A percentile compares a stretch with the other conserved stretches of the same genome.
phyloP scores from a whole-genome alignment of 2,329 filamentous ascomycete species.

The Leptographium lundbergii region DNA sequence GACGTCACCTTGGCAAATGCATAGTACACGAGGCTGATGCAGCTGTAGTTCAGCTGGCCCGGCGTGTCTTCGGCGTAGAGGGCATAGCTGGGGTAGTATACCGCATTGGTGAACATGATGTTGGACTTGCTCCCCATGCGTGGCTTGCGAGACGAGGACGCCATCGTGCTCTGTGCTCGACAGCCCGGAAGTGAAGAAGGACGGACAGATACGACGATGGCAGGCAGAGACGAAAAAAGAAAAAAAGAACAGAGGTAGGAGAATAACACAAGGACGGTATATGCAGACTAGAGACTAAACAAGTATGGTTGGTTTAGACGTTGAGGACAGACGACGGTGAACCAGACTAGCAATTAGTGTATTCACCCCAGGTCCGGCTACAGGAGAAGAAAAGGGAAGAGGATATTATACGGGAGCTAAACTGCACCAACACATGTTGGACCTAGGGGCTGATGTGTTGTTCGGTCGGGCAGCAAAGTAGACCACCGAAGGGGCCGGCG shows the following conservation, averaged over 20 bases:
- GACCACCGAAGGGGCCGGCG: not conserved
- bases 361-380: not conserved
- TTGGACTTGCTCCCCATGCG: slow-evolving; percentile 31
- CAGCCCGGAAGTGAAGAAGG: not conserved
- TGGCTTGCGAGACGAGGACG: slow-evolving; percentile 29
- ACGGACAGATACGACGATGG: not conserved
- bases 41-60: slow-evolving; percentile 59
- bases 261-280: not conserved
- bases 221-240: not conserved
- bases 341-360: not conserved
- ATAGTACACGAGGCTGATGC: slow-evolving; percentile 73
- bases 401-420: not conserved
- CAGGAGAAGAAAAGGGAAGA: not conserved
- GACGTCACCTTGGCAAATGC: slow-evolving; percentile 63
- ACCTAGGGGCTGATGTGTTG: not conserved
- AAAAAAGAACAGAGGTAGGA: not conserved
- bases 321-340: not conserved
- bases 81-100: slow-evolving; percentile 73
- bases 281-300: not conserved
- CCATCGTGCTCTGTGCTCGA: slow-evolving; percentile 15
- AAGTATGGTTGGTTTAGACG: not conserved
- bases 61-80: slow-evolving; percentile 64
- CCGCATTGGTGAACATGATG: slow-evolving; percentile 57
- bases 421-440: not conserved
- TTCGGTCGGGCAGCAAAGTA: slow-evolving; percentile 8